Evolutionary conservation across 1,284 basidiomycete genomes (phyloP), one percentile per base, ranked within the genome.

Genomic region (Puccinia triticina): DNA sequence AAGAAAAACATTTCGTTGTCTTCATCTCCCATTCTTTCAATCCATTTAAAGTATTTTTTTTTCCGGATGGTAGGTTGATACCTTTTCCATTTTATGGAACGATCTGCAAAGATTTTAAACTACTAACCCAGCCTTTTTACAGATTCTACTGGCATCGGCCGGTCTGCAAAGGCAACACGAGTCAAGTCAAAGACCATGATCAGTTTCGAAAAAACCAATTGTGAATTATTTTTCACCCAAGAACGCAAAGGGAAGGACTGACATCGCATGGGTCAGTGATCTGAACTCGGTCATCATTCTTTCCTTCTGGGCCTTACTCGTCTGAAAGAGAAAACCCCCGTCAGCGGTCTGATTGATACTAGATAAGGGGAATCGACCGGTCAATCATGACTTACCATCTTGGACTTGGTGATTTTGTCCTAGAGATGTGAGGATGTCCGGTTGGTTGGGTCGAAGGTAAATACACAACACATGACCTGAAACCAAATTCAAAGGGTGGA

Each of bases 81-180:
- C 48, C 46, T 37, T 59, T 29, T 43, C 12, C 12, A 7, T 12
- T 43, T 43, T 43, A n/a, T n/a, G n/a, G n/a, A n/a, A n/a, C n/a
- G n/a, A n/a, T n/a, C n/a, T n/a, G n/a, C n/a, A n/a, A n/a, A 40
- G 69, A 26, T 50, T 46, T 53, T 55, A 53, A 23, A 34, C 18
- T 34, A 67, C 80, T 75, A 10, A 82, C 80, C 80, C 73, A 34
- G 73, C 59, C 64, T 82, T 82, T 50, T 82, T 82, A 37, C 80
- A 82, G 14, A 82, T 76, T 23, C 80, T 64, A 57, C 59, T 50
- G 7, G 73, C 72, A 82, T 82, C 80, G 14, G 72, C 73, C 34
- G 80, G 73, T 53, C 80, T 82, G 29, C 11, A 53, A 34, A 61
- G 1, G 23, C 2, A 1, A 37, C n/a, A 37, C 11, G 16, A 2